A percentile compares a stretch with the other conserved stretches of the same genome.
phyloP scores from a whole-genome alignment of 768 basidiomycete species.

The Boletales sp. region DNA sequence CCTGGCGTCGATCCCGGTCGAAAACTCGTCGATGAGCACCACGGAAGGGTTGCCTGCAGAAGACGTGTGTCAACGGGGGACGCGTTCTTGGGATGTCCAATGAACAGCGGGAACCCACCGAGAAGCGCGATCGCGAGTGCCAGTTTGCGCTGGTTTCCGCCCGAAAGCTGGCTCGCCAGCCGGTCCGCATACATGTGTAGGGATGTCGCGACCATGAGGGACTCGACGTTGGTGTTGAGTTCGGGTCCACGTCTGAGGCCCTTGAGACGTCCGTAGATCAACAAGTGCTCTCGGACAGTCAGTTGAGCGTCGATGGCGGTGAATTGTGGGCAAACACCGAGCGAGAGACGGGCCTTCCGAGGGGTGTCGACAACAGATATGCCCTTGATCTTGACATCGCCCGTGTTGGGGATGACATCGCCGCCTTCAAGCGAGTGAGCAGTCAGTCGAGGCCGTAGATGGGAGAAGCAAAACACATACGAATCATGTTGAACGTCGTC shows the following conservation, averaged over 20 bases:
- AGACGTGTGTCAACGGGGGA: neutral
- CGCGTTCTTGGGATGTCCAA: neutral
- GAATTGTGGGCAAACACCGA: slow-evolving; percentile 84
- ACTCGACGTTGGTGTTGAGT: slow-evolving; percentile 50
- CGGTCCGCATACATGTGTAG: slow-evolving; percentile 61
- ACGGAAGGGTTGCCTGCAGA: slow-evolving; percentile 67
- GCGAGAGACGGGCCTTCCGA: slow-evolving; percentile 57
- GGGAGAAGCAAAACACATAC: slow-evolving; percentile 36
- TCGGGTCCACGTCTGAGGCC: slow-evolving; percentile 52
- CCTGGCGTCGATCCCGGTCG: slow-evolving; percentile 78
- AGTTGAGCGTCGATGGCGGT: slow-evolving; percentile 78
- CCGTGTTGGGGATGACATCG: slow-evolving; percentile 60
- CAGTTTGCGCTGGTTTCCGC: slow-evolving; percentile 77
- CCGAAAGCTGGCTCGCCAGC: slow-evolving; percentile 69
- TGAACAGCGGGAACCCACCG: slow-evolving; percentile 33
- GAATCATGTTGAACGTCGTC: slow-evolving; percentile 77
- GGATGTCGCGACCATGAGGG: slow-evolving; percentile 56
- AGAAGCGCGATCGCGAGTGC: slow-evolving; percentile 74
- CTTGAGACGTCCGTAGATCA: slow-evolving; percentile 70
- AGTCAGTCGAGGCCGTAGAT: neutral
- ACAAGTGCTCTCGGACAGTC: slow-evolving; percentile 73
- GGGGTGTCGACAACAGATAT: slow-evolving; percentile 64
- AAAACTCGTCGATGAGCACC: slow-evolving; percentile 79
- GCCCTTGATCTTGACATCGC: slow-evolving; percentile 67
- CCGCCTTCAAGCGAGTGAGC: slow-evolving; percentile 44